Percentiles rank a stretch among this genome's conserved stretches.
Conservation (phyloP, 1,139 yeast species). For the Saccharomyces hybrid region DNA sequence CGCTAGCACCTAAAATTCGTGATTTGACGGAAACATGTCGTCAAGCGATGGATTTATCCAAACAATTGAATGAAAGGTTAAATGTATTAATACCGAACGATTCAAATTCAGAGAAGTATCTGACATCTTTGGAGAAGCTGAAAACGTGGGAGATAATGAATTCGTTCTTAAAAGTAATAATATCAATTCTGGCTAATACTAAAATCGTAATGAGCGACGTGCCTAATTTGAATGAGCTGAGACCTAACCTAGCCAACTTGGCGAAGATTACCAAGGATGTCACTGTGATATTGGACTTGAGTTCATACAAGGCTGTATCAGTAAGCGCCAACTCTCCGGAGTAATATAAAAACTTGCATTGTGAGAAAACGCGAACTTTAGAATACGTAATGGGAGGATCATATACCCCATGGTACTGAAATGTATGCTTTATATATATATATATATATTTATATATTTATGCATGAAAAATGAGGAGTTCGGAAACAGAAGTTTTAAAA, state of each 20-base stretch:
- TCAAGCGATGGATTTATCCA: conserved; percentile 72
- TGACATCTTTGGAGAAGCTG: conserved; percentile 50
- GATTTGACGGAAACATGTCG: conserved; percentile 77
- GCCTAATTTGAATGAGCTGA: conserved; percentile 69
- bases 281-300: conserved; percentile 65
- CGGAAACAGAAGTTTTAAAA: not conserved
- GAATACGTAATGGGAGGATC: not conserved
- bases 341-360: conserved; percentile 8
- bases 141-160: conserved; percentile 84
- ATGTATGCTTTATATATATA: not conserved
- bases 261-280: conserved; percentile 89
- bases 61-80: conserved; percentile 52
- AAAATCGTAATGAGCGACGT: conserved; percentile 75
- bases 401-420: not conserved
- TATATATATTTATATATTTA: not conserved
- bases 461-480: not conserved
- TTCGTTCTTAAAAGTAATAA: conserved; percentile 71
- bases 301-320: conserved; percentile 40
- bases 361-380: not conserved
- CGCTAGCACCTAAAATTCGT: conserved; percentile 56
- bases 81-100: conserved; percentile 36
- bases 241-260: conserved; percentile 70
- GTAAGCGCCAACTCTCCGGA: conserved; percentile 11
- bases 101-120: conserved; percentile 34
- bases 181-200: conserved; percentile 74